Base-by-base conservation (phyloP, 1,284 basidiomycete species). In the Heterobasidion annosum region DNA sequence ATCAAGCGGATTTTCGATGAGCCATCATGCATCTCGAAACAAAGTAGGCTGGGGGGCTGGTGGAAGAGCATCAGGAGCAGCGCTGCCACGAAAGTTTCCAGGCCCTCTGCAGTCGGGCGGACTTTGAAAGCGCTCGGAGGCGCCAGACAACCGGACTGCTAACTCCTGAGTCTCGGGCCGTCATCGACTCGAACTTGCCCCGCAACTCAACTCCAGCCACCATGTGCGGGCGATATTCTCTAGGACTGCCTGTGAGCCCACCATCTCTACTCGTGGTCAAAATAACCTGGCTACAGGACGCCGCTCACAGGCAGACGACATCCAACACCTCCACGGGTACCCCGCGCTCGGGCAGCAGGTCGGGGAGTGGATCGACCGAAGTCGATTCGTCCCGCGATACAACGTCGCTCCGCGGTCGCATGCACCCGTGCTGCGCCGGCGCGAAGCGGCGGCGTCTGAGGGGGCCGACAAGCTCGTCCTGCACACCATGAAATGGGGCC, bases 401-500 rank as follows among this genome's bases (percentile, higher is more conserved):
- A 84, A 90, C 62, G 77, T 91, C 57, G 86, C 88, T 2, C 88
- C 88, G 1, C 82, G 81, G 45, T 78, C 84, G 0, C 73, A 81
- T 42, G 82, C 81, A 0, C 85, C 86, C 34, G 83, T 90, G 33
- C 69, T 90, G 34, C 76, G 81, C 25, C 33, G 63, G 65, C 45
- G 43, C 55, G 8, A 50, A 16, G 43, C 16, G 25, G 42, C 33
- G 19, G 43, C 7, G 19, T 50, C 45, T 42, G 47, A 43, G 8
- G 43, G 34, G 34, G 53, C 34, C 18, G 48, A 34, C 48, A n/a
- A 45, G 33, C 51, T 19, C 42, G 51, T 82, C 10, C 64, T 88
- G 59, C 84, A 88, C 34, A 81, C 83, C 4, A 91, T 92, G 93
- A 86, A 85, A 64, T 98, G 94, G 94, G 94, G 94, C 0, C 75